Percentiles rank a stretch among this genome's conserved stretches.
Evolutionary conservation across 1,284 basidiomycete species (phyloP).

Genomic region (Boletus holoroseus): DNA sequence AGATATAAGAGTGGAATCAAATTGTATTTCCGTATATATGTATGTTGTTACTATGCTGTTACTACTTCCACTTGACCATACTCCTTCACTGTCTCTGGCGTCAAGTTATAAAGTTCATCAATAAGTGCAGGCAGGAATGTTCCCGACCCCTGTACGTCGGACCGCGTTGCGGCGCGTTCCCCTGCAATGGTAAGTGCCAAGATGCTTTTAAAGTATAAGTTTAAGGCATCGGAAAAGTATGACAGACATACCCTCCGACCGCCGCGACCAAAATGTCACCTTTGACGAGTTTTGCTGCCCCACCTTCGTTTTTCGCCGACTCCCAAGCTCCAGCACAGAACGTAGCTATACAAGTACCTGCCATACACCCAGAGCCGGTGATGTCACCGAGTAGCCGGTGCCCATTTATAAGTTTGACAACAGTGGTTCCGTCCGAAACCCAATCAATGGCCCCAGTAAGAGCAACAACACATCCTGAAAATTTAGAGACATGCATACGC

Average conservation of each 20-base stretch:
- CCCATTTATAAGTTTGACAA: constrained; percentile 74
- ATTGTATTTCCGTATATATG: background rate
- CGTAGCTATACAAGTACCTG: constrained; percentile 71
- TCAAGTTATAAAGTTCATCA: constrained; percentile 70
- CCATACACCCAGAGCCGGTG: constrained; percentile 88
- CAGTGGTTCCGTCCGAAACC: constrained; percentile 74
- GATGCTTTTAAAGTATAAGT: constrained; percentile 46
- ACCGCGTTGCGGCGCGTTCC: constrained; percentile 67
- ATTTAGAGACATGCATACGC: background rate
- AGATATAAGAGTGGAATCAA: background rate
- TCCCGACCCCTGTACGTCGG: constrained; percentile 76
- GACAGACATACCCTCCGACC: constrained; percentile 59
- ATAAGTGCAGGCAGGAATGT: constrained; percentile 86
- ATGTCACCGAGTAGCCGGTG: constrained; percentile 71
- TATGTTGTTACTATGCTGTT: background rate
- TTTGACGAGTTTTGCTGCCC: constrained; percentile 46
- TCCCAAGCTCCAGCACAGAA: constrained; percentile 70
- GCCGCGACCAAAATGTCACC: constrained; percentile 74
- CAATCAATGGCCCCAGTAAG: constrained; percentile 84
- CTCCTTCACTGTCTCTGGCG: constrained; percentile 47
- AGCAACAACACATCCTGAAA: constrained; percentile 71
- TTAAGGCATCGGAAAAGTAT: background rate
- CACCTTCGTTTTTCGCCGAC: constrained; percentile 21
- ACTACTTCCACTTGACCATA: constrained; percentile 48
- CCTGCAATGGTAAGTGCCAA: constrained; percentile 80